phyloP scores from a whole-genome alignment of 257 asterid species.

The Solanum pinnatisectum region DNA sequence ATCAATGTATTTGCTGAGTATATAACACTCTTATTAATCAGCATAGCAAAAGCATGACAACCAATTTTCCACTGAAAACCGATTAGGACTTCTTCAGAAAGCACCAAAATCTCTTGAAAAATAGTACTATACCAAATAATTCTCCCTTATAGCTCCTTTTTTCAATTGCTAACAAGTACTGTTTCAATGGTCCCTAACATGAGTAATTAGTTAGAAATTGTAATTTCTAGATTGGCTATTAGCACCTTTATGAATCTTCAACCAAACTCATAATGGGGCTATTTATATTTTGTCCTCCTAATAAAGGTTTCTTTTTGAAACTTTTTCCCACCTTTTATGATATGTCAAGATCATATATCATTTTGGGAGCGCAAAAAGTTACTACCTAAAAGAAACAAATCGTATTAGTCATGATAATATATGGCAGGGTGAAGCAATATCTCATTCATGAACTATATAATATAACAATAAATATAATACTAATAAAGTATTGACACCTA shows the following conservation, averaged over 20 bases:
- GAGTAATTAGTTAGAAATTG: neutral
- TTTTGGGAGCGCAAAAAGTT: neutral
- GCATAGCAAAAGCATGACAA: neutral
- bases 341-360: neutral
- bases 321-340: neutral
- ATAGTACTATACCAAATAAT: neutral
- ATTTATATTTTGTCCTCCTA: neutral
- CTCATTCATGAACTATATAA: neutral
- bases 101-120: neutral
- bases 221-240: neutral
- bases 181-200: neutral
- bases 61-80: neutral
- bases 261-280: neutral
- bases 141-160: neutral
- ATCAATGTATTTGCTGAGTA: neutral
- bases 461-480: neutral
- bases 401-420: neutral
- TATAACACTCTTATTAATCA: neutral
- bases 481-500: neutral
- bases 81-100: neutral
- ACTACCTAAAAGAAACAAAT: neutral
- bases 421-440: neutral
- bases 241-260: conserved; percentile 1
- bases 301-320: neutral
- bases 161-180: neutral